Evolutionary conservation across 2,329 filamentous ascomycete genomes (phyloP).

Genomic region (Fusarium redolens): DNA sequence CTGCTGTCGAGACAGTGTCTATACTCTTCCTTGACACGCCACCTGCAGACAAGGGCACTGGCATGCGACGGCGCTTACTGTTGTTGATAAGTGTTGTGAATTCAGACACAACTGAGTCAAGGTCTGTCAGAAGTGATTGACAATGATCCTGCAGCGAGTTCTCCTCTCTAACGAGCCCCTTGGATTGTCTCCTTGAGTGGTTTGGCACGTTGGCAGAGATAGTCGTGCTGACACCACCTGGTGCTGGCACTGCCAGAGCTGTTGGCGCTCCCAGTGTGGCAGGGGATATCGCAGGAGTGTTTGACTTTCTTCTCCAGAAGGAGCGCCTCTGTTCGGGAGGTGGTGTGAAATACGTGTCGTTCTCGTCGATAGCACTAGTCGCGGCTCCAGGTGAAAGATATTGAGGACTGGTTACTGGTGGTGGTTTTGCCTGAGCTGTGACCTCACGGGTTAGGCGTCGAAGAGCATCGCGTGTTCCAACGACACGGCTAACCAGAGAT

Average conservation of each 20-base stretch:
- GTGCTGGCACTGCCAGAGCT: conserved; percentile 56
- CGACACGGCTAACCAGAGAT: conserved; percentile 83
- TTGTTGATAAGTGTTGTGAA: conserved; percentile 82
- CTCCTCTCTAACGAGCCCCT: conserved; percentile 61
- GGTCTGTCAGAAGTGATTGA: conserved; percentile 82
- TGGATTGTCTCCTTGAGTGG: conserved; percentile 52
- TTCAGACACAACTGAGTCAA: conserved; percentile 85
- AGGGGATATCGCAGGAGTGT: conserved; percentile 59
- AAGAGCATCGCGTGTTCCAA: conserved; percentile 88
- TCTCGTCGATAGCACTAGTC: conserved; percentile 60
- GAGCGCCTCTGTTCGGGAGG: conserved; percentile 64
- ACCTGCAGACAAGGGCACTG: conserved; percentile 61
- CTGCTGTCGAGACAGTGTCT: conserved; percentile 79
- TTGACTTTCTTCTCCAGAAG: conserved; percentile 94
- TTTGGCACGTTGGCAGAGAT: conserved; percentile 48
- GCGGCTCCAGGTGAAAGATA: conserved; percentile 57
- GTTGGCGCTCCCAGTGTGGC: conserved; percentile 54
- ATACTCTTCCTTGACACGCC: conserved; percentile 71
- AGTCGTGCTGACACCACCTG: conserved; percentile 49
- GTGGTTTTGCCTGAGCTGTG: conserved; percentile 60
- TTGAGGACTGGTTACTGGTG: conserved; percentile 41
- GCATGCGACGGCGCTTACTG: conserved; percentile 80
- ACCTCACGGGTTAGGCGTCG: conserved; percentile 88
- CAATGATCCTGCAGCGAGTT: conserved; percentile 83
- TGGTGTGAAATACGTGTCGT: conserved; percentile 66